Conservation (phyloP, 1,284 basidiomycete genomes). For the Leccinum subrobustum region DNA sequence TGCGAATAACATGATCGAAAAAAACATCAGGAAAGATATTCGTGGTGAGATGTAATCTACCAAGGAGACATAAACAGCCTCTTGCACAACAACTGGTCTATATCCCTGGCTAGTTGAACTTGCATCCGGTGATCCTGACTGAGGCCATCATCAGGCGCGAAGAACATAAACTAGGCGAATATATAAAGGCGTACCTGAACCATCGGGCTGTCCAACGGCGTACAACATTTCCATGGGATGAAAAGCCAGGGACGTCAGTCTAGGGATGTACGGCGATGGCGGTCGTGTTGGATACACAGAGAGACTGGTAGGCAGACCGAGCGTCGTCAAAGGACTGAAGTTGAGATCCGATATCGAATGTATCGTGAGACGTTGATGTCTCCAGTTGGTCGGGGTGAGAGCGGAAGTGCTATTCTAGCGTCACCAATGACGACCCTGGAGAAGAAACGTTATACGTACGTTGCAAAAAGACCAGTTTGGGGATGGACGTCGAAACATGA, state of each 20-base stretch:
- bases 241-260: constrained; percentile 65
- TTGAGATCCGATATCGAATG: constrained; percentile 48
- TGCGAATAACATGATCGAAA: constrained; percentile 6
- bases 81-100: neutral
- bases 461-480: constrained; percentile 82
- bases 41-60: constrained; percentile 11
- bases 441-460: constrained; percentile 50
- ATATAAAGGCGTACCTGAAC: constrained; percentile 52
- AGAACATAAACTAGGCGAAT: neutral
- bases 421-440: constrained; percentile 1
- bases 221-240: constrained; percentile 83
- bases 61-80: neutral
- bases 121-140: constrained; percentile 50
- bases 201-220: constrained; percentile 70
- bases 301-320: constrained; percentile 53
- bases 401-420: constrained; percentile 54
- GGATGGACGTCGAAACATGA: constrained; percentile 89
- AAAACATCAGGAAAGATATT: constrained; percentile 7
- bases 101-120: constrained; percentile 26
- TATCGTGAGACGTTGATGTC: constrained; percentile 60
- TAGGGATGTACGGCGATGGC: constrained; percentile 59
- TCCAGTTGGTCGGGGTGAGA: constrained; percentile 56
- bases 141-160: constrained; percentile 10
- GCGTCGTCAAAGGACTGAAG: constrained; percentile 44
- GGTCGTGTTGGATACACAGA: constrained; percentile 50